Base-by-base conservation (phyloP, 2,329 filamentous ascomycete genomes). In the Colletotrichum sp. region DNA sequence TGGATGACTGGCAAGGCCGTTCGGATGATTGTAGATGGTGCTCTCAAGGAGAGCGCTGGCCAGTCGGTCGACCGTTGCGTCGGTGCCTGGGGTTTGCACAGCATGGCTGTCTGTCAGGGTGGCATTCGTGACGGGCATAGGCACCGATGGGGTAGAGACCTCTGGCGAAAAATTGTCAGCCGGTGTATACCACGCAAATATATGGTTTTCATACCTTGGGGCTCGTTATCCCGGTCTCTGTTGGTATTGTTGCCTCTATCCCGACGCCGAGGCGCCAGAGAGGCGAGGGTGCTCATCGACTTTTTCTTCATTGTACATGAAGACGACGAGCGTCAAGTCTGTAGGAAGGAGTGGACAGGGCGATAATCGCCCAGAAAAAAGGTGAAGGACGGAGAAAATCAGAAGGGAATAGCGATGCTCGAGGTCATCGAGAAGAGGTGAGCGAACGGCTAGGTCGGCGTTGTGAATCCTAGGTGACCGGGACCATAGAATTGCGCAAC, bases 1-100 rank as follows among this genome's bases (percentile, higher is more conserved):
- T 18, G 76, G 76, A 34, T 77, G 73, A 43, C 76, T 77, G 28
- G 68, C 68, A 24, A 76, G 66, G 12, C 76, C 73, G 57, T 75
- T 75, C 7, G 73, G 73, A 30, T 73, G 73, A 15, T 57, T 63
- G 67, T 43, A 66, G 7, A 71, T 67, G 8, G 74, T 76, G 16
- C 67, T 77, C 48, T 77, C 71, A 5, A 77, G 32, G 26, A 77
- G 71, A 5, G 61, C 71, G 26, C 52, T 77, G 24, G 74, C 76
- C 32, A 77, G 38, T 18, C 55, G 74, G 55, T 77, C 71, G 36
- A 77, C 26, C 7, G 58, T 74, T 10, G 71, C 57, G n/a, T 63
- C 28, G 68, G 16, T 72, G 63, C 64, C 57, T 67, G 38, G 38
- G 16, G 36, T 63, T 13, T 34, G 18, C 18, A 48, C 32, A 32